Percentiles rank a stretch among this genome's conserved stretches.
Evolutionary conservation across 2,329 filamentous ascomycete genomes (phyloP).

Genomic region (Spiromastix sp.): DNA sequence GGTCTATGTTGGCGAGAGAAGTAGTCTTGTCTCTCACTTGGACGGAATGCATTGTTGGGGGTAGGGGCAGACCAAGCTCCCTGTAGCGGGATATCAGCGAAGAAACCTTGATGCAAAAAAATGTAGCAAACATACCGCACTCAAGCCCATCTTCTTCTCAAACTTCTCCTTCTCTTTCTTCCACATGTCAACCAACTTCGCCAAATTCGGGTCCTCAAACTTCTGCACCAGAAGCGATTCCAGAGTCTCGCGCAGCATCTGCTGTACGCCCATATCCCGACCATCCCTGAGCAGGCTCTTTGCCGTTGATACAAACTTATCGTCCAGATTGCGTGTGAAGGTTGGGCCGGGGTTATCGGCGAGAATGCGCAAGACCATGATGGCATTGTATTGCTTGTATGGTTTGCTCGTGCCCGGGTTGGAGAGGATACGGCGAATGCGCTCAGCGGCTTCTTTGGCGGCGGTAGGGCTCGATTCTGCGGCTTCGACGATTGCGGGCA

Average conservation of each 20-base stretch:
- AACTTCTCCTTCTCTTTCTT: constrained; percentile 67
- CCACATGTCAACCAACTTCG: constrained; percentile 74
- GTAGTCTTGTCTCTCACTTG: constrained; percentile 11
- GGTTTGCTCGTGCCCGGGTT: constrained; percentile 56
- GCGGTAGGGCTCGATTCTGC: constrained; percentile 86
- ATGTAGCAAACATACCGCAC: constrained; percentile 15
- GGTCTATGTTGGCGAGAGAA: constrained; percentile 23
- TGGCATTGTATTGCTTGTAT: constrained; percentile 83
- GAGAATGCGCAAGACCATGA: constrained; percentile 91
- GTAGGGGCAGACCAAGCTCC: constrained; percentile 6
- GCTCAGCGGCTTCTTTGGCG: constrained; percentile 66
- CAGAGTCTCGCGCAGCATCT: constrained; percentile 79
- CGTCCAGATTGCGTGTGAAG: constrained; percentile 85
- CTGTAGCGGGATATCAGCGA: neutral
- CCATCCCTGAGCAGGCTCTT: constrained; percentile 65
- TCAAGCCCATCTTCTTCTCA: constrained; percentile 42
- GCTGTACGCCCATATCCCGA: constrained; percentile 65
- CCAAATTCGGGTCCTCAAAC: constrained; percentile 61
- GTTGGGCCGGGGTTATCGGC: constrained; percentile 81
- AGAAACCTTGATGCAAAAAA: neutral
- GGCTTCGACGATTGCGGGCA: constrained; percentile 86
- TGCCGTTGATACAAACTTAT: constrained; percentile 66
- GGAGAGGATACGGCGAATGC: constrained; percentile 73
- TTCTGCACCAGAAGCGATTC: constrained; percentile 66
- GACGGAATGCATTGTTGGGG: constrained; percentile 3